These are phyloP conservation scores for Dissophora globulifera DNA, from an alignment of 192 early-diverging fungal genomes.

Conservation along the genomic window DNA sequence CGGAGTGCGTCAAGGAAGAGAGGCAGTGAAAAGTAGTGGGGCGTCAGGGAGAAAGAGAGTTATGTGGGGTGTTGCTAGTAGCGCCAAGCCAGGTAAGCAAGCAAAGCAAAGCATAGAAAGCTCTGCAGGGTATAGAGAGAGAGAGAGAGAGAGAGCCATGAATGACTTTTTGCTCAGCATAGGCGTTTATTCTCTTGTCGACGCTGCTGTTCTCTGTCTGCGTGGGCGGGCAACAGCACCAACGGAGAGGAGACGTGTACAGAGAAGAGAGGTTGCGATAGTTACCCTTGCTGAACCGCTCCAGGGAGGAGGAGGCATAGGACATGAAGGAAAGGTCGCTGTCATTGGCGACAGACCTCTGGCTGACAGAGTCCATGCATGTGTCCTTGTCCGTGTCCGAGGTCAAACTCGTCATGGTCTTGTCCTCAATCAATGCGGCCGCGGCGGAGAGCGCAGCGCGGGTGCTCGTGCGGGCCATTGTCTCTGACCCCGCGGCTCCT, in stretches of 20 bases:
- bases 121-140: too few species aligned
- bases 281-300: slow-evolving; percentile 22
- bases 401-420: slow-evolving; percentile 21
- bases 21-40: background rate
- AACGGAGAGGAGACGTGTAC: background rate
- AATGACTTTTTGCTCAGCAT: background rate
- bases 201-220: too few species aligned
- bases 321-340: too few species aligned
- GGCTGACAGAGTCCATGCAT: background rate
- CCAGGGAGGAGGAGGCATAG: background rate
- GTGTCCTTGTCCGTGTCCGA: slow-evolving; percentile 16
- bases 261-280: background rate
- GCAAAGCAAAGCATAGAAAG: too few species aligned
- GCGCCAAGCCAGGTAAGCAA: too few species aligned
- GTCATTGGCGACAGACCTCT: background rate
- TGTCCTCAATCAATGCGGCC: slow-evolving; percentile 23
- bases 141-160: too few species aligned
- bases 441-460: slow-evolving; percentile 22
- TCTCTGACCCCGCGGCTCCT: slow-evolving; percentile 23
- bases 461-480: slow-evolving; percentile 12
- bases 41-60: too few species aligned
- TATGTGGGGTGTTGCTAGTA: too few species aligned
- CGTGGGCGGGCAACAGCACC: too few species aligned
- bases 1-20: background rate
- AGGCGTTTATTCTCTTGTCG: background rate